phyloP scores from a whole-genome alignment of 768 basidiomycete species.

The Termitomyces sp. region DNA sequence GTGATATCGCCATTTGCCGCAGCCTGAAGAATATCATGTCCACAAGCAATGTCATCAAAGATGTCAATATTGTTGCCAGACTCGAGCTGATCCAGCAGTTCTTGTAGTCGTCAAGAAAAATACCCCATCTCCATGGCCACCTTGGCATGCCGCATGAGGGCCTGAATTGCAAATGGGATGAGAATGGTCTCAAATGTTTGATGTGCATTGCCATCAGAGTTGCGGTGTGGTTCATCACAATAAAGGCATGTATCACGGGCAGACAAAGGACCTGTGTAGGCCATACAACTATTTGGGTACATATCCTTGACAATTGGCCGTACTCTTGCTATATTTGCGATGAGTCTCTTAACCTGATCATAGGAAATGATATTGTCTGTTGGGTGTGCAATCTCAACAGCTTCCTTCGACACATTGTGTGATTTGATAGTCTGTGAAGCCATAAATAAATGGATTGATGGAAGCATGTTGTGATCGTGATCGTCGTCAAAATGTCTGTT shows the following conservation, averaged over 20 bases:
- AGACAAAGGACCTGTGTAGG: constrained; percentile 29
- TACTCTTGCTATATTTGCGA: neutral
- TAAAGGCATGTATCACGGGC: constrained; percentile 18
- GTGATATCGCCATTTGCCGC: constrained; percentile 9
- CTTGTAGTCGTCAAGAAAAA: neutral
- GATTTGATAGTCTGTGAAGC: too few species aligned
- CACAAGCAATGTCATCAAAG: constrained; percentile 1
- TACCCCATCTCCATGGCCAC: neutral
- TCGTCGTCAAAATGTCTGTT: too few species aligned
- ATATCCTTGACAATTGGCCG: neutral
- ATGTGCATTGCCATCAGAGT: neutral
- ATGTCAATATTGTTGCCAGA: neutral
- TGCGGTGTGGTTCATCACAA: constrained; percentile 14
- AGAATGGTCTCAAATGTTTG: neutral
- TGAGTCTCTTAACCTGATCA: too few species aligned
- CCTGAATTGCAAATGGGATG: neutral
- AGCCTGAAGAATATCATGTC: neutral
- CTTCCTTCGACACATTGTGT: too few species aligned
- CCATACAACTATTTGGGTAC: constrained; percentile 32
- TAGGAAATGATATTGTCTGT: too few species aligned
- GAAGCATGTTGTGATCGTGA: too few species aligned
- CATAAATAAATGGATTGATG: too few species aligned
- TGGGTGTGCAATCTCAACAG: too few species aligned
- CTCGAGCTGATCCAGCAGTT: too few species aligned
- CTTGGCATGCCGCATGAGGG: neutral